Percentiles rank a stretch among this genome's conserved stretches.
Conservation (phyloP, 768 basidiomycete genomes). For the Dentipellis sp. region DNA sequence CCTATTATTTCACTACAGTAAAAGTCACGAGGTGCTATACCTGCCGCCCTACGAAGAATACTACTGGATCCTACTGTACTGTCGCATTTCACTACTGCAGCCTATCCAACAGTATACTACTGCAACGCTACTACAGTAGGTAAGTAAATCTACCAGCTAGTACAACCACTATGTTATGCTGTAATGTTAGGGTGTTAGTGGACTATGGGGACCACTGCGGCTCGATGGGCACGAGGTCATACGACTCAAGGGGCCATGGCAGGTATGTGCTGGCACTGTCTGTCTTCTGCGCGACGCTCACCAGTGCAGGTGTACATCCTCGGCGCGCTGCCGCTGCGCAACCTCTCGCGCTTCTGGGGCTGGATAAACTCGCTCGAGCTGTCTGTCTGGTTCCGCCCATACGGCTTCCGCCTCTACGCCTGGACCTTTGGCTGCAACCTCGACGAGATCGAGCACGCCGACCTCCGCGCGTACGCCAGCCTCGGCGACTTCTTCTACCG, state of each 20-base stretch:
- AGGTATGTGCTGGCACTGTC: constrained; percentile 40
- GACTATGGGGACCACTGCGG: too few species aligned
- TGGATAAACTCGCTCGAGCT: constrained; percentile 90
- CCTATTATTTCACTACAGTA: too few species aligned
- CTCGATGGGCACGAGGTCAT: constrained; percentile 79
- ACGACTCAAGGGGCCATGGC: constrained; percentile 85
- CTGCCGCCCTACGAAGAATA: too few species aligned
- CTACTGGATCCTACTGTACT: too few species aligned
- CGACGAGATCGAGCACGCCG: constrained; percentile 74
- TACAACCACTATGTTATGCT: too few species aligned
- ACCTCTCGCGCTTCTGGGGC: constrained; percentile 96
- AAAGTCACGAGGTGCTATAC: too few species aligned
- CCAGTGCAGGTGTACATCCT: constrained; percentile 79
- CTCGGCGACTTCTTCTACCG: constrained; percentile 98
- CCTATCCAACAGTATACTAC: too few species aligned
- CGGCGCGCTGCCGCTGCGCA: constrained; percentile 88
- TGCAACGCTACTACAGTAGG: too few species aligned
- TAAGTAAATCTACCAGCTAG: too few species aligned
- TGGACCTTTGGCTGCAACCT: constrained; percentile 90
- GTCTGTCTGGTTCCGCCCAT: constrained; percentile 92
- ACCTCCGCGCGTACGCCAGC: constrained; percentile 71
- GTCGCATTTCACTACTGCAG: too few species aligned
- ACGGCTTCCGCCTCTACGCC: constrained; percentile 79
- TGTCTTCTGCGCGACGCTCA: not conserved
- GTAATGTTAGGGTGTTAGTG: too few species aligned